phyloP scores from a whole-genome alignment of 78 protist species.

The Polysphondylium violaceum region DNA sequence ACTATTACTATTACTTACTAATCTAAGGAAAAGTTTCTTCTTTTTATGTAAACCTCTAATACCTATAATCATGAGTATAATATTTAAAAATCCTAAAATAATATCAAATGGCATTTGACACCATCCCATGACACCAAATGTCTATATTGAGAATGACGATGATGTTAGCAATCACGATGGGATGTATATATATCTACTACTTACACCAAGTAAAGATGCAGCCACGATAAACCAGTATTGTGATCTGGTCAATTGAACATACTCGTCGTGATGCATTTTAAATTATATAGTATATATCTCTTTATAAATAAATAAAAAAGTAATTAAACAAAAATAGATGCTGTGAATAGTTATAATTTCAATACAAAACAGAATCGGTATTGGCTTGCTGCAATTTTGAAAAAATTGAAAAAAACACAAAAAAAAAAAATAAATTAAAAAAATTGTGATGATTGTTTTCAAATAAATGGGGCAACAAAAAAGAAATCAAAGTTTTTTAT shows the following conservation, averaged over 20 bases:
- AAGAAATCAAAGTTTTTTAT: too few relatives aligned
- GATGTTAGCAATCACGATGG: not conserved
- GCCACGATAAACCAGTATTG: constrained; percentile 49
- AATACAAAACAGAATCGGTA: not conserved
- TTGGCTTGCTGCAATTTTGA: not conserved
- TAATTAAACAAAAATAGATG: not conserved
- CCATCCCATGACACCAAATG: constrained; percentile 75
- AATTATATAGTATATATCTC: not conserved
- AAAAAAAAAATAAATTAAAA: not conserved
- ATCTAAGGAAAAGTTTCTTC: constrained; percentile 27
- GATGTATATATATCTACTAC: not conserved
- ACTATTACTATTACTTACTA: not conserved
- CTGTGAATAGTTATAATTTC: not conserved
- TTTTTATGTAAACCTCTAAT: constrained; percentile 58
- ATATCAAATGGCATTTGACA: constrained; percentile 54
- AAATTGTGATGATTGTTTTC: too few relatives aligned
- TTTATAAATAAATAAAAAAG: not conserved
- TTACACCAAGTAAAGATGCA: constrained; percentile 28
- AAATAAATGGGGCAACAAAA: constrained; percentile 90
- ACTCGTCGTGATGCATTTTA: constrained; percentile 7
- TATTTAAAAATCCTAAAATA: constrained; percentile 32
- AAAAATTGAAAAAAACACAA: constrained; percentile 1
- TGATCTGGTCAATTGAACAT: constrained; percentile 7
- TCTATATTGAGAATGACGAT: constrained; percentile 10
- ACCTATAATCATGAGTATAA: constrained; percentile 10